Base-by-base conservation (phyloP, 495 filamentous ascomycete genomes). In the Massariosphaeria phaeospora region DNA sequence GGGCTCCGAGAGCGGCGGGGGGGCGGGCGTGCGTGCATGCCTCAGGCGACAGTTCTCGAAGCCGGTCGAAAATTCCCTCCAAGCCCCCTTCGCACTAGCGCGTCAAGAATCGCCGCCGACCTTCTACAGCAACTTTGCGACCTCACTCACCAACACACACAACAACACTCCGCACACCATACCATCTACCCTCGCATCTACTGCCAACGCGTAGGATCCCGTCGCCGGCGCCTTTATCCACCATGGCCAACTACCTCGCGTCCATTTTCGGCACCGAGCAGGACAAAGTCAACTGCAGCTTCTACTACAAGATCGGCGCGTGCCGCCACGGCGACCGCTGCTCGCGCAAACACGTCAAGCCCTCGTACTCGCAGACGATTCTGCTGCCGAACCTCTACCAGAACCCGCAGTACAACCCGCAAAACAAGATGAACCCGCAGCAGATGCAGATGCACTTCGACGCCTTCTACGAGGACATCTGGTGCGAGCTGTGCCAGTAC, bases 201-300 rank as follows among this genome's bases (percentile, higher is more conserved):
- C n/a, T n/a, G n/a, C n/a, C n/a, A n/a, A n/a, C n/a, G n/a, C n/a
- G n/a, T n/a, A n/a, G n/a, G n/a, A n/a, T n/a, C n/a, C n/a, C n/a
- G n/a, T n/a, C n/a, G n/a, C n/a, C n/a, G n/a, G n/a, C n/a, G n/a
- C n/a, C n/a, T n/a, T n/a, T n/a, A n/a, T n/a, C n/a, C 69, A 75
- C 42, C 69, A 85, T 85, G 80, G 91, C 91, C 69, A 96, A 95
- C 81, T 98, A 97, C 69, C 89, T 98, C 70, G 93, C 93, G 69
- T 95, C 89, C 66, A 98, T 98, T 75, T 98, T 98, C 81, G 93
- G 93, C 66, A 98, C 93, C 7, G 94, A 98, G 77, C 94, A 96
- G 70, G 93, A 98, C 83, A 98, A 97, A 70, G 75, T 78, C 62
- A 86, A 86, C 71, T 86, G 84, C 72, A 83, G 78, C 39, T 89